Conservation (phyloP, 108 stramenopile species). For the Epithemia pelagica region DNA sequence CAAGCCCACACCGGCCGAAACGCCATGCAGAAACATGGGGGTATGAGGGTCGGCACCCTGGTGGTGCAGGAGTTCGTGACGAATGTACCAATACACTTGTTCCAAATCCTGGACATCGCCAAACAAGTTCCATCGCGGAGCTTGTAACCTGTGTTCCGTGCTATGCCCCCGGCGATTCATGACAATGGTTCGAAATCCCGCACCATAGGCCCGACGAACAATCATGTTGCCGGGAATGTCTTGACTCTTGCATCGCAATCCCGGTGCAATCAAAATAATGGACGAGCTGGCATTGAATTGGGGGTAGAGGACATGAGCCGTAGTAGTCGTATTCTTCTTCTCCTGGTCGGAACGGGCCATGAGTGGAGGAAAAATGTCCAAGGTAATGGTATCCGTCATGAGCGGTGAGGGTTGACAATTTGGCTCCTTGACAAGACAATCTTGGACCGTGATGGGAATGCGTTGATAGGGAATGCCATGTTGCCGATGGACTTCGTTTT, state of each 20-base stretch:
- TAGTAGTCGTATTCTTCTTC: constrained; percentile 3
- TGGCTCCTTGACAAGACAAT: constrained; percentile 26
- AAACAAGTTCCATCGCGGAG: constrained; percentile 47
- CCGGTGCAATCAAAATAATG: constrained; percentile 36
- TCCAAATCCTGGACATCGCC: constrained; percentile 51
- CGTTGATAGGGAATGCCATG: constrained; percentile 40
- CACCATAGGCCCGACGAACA: constrained; percentile 26
- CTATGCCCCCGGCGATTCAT: constrained; percentile 42
- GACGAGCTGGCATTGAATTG: constrained; percentile 34
- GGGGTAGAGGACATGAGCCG: background rate
- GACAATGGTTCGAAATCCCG: constrained; percentile 39
- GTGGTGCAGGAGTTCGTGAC: background rate
- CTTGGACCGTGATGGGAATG: constrained; percentile 22
- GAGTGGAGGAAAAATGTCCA: constrained; percentile 48
- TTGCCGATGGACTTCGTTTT: constrained; percentile 38
- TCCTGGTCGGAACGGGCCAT: background rate
- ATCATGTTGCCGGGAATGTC: constrained; percentile 40
- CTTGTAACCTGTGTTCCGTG: constrained; percentile 18
- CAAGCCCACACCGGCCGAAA: constrained; percentile 34
- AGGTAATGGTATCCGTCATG: constrained; percentile 36
- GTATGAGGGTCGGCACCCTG: constrained; percentile 22
- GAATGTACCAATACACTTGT: constrained; percentile 39
- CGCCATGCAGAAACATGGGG: constrained; percentile 42
- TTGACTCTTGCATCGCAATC: constrained; percentile 27
- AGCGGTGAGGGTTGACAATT: background rate